These are phyloP conservation scores for Geopyxis carbonaria DNA, from an alignment of 495 filamentous ascomycete species.

Conservation along the genomic window DNA sequence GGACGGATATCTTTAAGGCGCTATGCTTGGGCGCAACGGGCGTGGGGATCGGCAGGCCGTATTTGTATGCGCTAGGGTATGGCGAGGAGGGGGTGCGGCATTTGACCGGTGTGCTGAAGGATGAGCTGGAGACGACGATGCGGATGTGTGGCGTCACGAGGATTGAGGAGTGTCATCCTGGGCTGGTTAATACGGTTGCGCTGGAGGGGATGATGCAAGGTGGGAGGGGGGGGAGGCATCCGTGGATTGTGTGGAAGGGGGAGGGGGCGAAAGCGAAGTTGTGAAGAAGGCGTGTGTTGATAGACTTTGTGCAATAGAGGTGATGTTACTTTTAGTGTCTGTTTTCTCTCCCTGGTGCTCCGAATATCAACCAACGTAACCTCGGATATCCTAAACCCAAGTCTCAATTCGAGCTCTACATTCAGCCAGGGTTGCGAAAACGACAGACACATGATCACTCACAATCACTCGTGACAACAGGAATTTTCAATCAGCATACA, in stretches of 20 bases:
- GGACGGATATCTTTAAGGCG: conserved; percentile 53
- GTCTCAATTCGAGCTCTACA: too few relatives aligned
- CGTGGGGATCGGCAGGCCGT: conserved; percentile 47
- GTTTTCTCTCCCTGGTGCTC: too few relatives aligned
- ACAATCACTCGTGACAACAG: too few relatives aligned
- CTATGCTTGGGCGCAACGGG: conserved; percentile 47
- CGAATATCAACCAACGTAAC: too few relatives aligned
- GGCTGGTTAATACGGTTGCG: conserved; percentile 42
- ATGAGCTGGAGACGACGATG: conserved; percentile 68
- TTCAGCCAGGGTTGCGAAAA: too few relatives aligned
- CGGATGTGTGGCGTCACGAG: conserved; percentile 57
- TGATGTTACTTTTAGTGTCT: too few relatives aligned
- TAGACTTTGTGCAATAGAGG: too few relatives aligned
- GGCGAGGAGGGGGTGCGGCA: conserved; percentile 29
- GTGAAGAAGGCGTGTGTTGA: too few relatives aligned
- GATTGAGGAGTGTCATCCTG: conserved; percentile 51
- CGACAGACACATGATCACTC: too few relatives aligned
- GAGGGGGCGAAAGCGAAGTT: not conserved
- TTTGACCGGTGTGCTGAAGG: conserved; percentile 39
- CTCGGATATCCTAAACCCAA: too few relatives aligned
- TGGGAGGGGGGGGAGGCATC: not conserved
- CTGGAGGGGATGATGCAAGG: not conserved
- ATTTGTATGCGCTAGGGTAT: conserved; percentile 37
- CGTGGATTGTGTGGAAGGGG: not conserved
- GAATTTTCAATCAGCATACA: too few relatives aligned